Base-by-base conservation (phyloP, 441 rosid genomes). In the Pelargonium fulgidum region DNA sequence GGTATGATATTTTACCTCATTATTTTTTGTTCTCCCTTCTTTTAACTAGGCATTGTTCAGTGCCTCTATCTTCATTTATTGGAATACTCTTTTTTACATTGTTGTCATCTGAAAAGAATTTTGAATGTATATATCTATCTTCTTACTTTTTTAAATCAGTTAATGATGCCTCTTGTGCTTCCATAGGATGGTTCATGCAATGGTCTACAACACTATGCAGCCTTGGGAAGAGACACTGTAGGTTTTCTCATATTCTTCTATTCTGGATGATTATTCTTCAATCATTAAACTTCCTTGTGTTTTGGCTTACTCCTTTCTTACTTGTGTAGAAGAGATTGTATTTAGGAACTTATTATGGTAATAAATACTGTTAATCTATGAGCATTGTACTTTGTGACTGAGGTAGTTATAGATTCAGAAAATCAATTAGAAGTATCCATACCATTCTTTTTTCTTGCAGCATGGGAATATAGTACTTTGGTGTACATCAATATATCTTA, bases 201-300 rank as follows among this genome's bases (percentile, higher is more conserved):
- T 81, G 99, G 99, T 68, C 83, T 95, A 74, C 99, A 95, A 80
- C 99, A 95, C 72, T 95, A 95, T 82, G 99, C 99, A 76, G 99
- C 99, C 41, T 84, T 92, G 68, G 98, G 99, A 74, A 90, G 98
- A 78, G 98, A 95, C 81, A 83, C 83, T 97, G 99, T 95, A 87
- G 41, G 65, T 62, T 62, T 62, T 7, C 65, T 62, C 41, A 10
- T 13, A 24, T 9, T 61, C 64, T 61, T 61, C 64, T 61, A 24
- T 61, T 6, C 24, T 61, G 3, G 64, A 61, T 62, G 65, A 26
- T 26, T 62, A 62, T 62, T 61, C 64, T 22, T 62, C 3, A 62
- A 62, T 11, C 3, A 24, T 11, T 44, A 10, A 26, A 24, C 39
- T 59, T 11, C 26, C 64, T 62, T 62, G n/a, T 62, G 65, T 62